phyloP scores from a whole-genome alignment of 176 grass and related monocot species.

The Triticum turgidum region DNA sequence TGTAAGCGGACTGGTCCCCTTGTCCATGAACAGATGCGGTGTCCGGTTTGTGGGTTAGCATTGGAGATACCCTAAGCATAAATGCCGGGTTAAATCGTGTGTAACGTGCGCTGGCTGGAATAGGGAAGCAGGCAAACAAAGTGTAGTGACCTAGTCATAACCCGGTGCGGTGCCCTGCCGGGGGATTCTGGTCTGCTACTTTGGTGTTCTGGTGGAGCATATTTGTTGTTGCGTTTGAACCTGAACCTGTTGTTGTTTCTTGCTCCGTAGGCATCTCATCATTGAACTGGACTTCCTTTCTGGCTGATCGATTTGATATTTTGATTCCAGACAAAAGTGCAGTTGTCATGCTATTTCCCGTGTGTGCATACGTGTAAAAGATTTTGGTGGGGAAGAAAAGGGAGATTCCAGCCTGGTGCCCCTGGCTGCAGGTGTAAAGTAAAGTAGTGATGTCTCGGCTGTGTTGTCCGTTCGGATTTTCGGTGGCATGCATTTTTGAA shows the following conservation, averaged over 20 bases:
- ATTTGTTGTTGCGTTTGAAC: not conserved
- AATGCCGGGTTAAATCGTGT: too few relatives aligned
- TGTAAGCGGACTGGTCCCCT: too few relatives aligned
- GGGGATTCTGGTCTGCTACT: not conserved
- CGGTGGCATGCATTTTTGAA: too few relatives aligned
- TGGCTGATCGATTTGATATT: slow-evolving; percentile 21
- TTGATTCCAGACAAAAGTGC: slow-evolving; percentile 17
- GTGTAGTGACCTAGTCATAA: too few relatives aligned
- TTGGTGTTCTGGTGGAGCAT: too few relatives aligned
- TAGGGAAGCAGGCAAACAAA: too few relatives aligned
- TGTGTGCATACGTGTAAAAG: not conserved
- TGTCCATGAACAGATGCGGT: too few relatives aligned
- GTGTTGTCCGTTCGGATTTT: too few relatives aligned
- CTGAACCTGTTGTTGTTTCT: not conserved
- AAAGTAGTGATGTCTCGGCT: too few relatives aligned
- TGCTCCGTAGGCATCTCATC: slow-evolving; percentile 45
- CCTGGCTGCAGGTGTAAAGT: not conserved
- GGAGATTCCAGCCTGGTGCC: not conserved
- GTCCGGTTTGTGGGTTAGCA: too few relatives aligned
- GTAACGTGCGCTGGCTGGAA: too few relatives aligned
- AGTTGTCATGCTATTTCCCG: not conserved
- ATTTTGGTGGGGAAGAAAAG: not conserved
- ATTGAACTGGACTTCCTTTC: not conserved
- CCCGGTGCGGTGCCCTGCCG: not conserved
- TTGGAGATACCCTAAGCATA: too few relatives aligned